A percentile compares a stretch with the other conserved stretches of the same genome.
Conservation (phyloP, 2,329 filamentous ascomycete genomes). For the Cercospora nicotianae region DNA sequence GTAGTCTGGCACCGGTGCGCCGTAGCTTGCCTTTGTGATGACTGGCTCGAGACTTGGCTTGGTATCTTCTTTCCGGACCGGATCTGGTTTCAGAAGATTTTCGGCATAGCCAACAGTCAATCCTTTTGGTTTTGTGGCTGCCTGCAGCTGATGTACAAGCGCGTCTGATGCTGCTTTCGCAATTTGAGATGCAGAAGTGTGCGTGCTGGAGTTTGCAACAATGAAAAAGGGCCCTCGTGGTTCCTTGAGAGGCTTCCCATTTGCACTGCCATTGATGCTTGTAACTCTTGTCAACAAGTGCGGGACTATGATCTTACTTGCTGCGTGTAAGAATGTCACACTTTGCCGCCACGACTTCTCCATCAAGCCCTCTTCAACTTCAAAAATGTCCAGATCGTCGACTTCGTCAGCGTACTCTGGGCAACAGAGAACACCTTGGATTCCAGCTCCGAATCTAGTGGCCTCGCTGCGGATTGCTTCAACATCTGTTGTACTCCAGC, state of each 20-base stretch:
- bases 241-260: conserved; percentile 5
- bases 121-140: conserved; percentile 20
- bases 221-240: conserved; percentile 27
- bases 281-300: conserved; percentile 17
- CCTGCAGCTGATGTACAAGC: conserved; percentile 22
- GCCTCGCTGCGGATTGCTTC: conserved; percentile 20
- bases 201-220: conserved; percentile 16
- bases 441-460: conserved; percentile 14
- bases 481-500: conserved; percentile 26
- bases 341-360: conserved; percentile 27
- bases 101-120: conserved; percentile 28
- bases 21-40: conserved; percentile 7
- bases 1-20: conserved; percentile 8
- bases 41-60: conserved; percentile 2
- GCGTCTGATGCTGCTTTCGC: conserved; percentile 22
- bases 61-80: conserved; percentile 13
- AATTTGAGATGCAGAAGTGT: conserved; percentile 19
- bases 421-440: conserved; percentile 34
- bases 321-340: conserved; percentile 32
- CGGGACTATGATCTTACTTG: conserved; percentile 17
- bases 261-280: conserved; percentile 2
- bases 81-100: conserved; percentile 25
- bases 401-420: conserved; percentile 20
- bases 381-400: conserved; percentile 25
- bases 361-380: conserved; percentile 26